phyloP scores from a whole-genome alignment of 1,284 basidiomycete species.

The Microstroma glucosiphilum region DNA sequence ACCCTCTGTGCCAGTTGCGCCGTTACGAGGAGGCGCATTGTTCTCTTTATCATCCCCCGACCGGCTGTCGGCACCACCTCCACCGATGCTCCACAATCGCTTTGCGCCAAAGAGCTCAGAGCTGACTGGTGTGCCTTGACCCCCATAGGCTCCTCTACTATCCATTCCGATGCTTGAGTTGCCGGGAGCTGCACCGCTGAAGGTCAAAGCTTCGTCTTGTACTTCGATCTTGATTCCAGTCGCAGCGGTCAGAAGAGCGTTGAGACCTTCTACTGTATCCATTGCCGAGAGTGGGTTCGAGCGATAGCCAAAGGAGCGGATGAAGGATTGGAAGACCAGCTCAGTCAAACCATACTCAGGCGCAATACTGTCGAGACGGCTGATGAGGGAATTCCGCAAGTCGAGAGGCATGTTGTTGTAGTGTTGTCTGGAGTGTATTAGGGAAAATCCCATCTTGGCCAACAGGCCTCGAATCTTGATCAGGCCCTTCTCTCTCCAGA shows the following conservation, averaged over 20 bases:
- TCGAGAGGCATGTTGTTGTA: constrained; percentile 95
- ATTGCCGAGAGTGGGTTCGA: constrained; percentile 80
- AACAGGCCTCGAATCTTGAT: constrained; percentile 82
- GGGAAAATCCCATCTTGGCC: constrained; percentile 98
- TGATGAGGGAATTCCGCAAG: constrained; percentile 73
- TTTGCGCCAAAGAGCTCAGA: constrained; percentile 34
- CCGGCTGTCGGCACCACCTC: constrained; percentile 8
- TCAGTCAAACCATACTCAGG: constrained; percentile 97
- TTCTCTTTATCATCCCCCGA: constrained; percentile 35
- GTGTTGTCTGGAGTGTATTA: constrained; percentile 84
- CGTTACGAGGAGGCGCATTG: neutral
- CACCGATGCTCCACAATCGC: constrained; percentile 24
- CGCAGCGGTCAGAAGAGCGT: constrained; percentile 82
- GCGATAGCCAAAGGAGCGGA: constrained; percentile 80
- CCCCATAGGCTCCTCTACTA: constrained; percentile 12
- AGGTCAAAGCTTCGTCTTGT: constrained; percentile 50
- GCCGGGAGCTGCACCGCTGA: constrained; percentile 16
- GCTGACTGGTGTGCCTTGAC: constrained; percentile 8
- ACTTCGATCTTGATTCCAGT: constrained; percentile 82
- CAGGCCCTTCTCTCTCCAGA: constrained; percentile 89
- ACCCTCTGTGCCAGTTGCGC: constrained; percentile 17
- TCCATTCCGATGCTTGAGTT: constrained; percentile 8
- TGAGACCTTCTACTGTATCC: constrained; percentile 84
- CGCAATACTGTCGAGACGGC: constrained; percentile 79
- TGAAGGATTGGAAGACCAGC: constrained; percentile 85